Evolutionary conservation across 2,329 filamentous ascomycete species (phyloP).

Genomic region (Nothophoma quercina): DNA sequence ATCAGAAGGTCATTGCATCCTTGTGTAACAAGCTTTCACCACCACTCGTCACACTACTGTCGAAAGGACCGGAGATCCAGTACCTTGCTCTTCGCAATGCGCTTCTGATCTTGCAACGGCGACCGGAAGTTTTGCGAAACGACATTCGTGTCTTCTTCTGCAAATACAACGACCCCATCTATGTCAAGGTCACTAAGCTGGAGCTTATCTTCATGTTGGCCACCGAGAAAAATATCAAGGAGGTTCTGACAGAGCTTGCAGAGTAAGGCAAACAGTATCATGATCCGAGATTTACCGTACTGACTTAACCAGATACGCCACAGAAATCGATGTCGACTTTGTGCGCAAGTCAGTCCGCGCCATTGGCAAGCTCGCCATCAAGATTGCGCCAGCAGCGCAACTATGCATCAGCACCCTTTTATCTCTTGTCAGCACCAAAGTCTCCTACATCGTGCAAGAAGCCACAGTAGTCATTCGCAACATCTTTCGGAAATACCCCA

Average conservation of each 20-base stretch:
- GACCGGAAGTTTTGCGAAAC: constrained; percentile 91
- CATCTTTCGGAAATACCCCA: constrained; percentile 98
- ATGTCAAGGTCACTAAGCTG: constrained; percentile 98
- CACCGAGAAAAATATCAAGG: constrained; percentile 91
- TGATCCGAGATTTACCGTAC: not conserved
- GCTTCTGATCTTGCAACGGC: constrained; percentile 87
- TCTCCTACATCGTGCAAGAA: constrained; percentile 98
- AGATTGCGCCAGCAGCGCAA: constrained; percentile 92
- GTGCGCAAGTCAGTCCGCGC: constrained; percentile 96
- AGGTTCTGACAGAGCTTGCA: constrained; percentile 90
- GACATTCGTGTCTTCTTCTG: constrained; percentile 99
- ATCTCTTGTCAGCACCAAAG: constrained; percentile 94
- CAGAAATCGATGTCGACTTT: constrained; percentile 98
- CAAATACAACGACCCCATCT: constrained; percentile 99
- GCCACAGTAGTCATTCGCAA: constrained; percentile 98
- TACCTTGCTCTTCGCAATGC: constrained; percentile 95
- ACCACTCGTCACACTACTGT: constrained; percentile 90
- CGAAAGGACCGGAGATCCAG: constrained; percentile 97
- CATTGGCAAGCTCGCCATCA: constrained; percentile 97
- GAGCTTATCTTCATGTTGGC: constrained; percentile 99
- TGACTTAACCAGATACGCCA: constrained; percentile 70
- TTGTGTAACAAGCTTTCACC: constrained; percentile 94
- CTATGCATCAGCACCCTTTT: constrained; percentile 92
- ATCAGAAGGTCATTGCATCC: constrained; percentile 84
- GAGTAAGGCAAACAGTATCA: constrained; percentile 65